Base-by-base conservation (phyloP, 2,329 filamentous ascomycete genomes). In the Cytospora piceae region DNA sequence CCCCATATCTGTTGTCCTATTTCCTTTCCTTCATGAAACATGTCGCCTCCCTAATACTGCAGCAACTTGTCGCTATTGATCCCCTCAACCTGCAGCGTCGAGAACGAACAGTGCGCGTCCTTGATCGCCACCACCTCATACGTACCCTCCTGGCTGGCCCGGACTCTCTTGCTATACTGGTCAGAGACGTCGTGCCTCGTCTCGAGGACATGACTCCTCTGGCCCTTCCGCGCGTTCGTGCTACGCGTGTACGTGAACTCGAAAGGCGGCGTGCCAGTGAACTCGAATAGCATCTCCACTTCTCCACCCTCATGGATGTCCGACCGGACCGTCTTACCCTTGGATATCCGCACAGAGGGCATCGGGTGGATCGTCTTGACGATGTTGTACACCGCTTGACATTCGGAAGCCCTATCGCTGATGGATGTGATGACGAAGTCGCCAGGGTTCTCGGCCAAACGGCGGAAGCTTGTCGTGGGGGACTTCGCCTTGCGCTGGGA, bases 91-190 rank as follows among this genome's bases (percentile, higher is more conserved):
- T 87, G 85, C 73, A 89, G 85, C 67, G 89, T 94, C 55, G 92
- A 92, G 77, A 96, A 97, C 31, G 92, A 89, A 76, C 95, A 99
- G 80, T 87, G 96, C 73, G 88, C 88, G 78, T 99, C 95, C 82
- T 96, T 96, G 78, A 99, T 97, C 14, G 92, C 90, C 34, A 98
- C 92, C 22, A 99, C 94, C 80, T 99, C 95, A 75, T 99, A 99
- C 70, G 93, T 97, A 58, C 95, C 95, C 82, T 98, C 95, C 74
- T 97, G 92, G 71, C 90, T 93, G 31, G 94, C 93, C 72, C 89
- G 89, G 72, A 98, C 86, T 31, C 87, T 87, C 83, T 96, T 94
- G 73, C 81, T 89, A 76, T 92, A 86, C 73, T 96, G 92, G 69
- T 94, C 87, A 58, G 91, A 94, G 22, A 91, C 83, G 72, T 97